Evolutionary conservation across 192 early-diverging fungal species (phyloP).

Genomic region (Lunasporangiospora selenospora): DNA sequence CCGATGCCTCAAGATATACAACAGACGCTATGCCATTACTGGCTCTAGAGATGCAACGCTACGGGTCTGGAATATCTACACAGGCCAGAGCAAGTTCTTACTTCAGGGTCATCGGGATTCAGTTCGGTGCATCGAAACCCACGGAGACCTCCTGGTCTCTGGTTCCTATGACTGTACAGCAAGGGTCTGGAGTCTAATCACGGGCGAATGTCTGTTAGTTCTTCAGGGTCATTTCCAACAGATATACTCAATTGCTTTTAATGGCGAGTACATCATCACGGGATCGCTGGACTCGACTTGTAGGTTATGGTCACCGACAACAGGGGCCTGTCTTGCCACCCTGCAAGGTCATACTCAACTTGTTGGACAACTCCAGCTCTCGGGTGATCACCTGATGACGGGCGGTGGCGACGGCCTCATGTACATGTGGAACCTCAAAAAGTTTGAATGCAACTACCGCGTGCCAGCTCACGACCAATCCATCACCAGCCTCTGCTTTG

Average conservation of each 20-base stretch:
- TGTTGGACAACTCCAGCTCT: conserved; percentile 91
- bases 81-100: conserved; percentile 72
- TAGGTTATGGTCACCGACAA: conserved; percentile 87
- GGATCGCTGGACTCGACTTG: conserved; percentile 94
- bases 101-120: conserved; percentile 87
- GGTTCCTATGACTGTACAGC: conserved; percentile 95
- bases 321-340: conserved; percentile 79
- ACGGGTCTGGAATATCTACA: conserved; percentile 88
- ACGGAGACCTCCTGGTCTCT: conserved; percentile 83
- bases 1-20: conserved; percentile 75
- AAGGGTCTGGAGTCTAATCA: conserved; percentile 86
- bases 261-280: conserved; percentile 81
- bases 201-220: conserved; percentile 74
- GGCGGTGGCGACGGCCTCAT: conserved; percentile 94
- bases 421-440: conserved; percentile 88
- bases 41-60: conserved; percentile 94
- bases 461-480: conserved; percentile 79
- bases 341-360: conserved; percentile 93
- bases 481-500: conserved; percentile 97
- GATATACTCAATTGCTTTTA: conserved; percentile 95
- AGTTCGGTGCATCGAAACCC: conserved; percentile 91
- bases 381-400: conserved; percentile 80
- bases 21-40: conserved; percentile 71
- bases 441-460: conserved; percentile 63
- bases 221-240: conserved; percentile 91